A percentile compares a stretch with the other conserved stretches of the same genome.
phyloP scores from a whole-genome alignment of 2,329 filamentous ascomycete species.

The Colletotrichum liriopes region DNA sequence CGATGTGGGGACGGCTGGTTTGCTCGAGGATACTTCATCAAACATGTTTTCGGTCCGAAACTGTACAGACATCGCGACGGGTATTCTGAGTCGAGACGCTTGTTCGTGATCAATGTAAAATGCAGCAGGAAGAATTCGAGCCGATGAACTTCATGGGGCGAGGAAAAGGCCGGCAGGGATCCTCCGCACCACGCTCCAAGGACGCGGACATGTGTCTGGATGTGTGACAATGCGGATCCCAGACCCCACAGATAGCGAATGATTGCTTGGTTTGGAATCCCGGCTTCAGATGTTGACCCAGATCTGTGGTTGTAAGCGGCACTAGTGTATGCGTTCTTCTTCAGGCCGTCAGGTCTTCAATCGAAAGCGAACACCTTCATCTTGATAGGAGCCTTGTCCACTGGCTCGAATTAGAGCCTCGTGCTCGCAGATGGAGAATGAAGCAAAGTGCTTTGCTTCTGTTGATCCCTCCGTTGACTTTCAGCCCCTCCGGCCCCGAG shows the following conservation, averaged over 20 bases:
- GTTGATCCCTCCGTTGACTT: neutral
- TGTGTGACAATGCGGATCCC: neutral
- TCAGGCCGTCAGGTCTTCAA: no score
- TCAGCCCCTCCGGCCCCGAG: neutral
- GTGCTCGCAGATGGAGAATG: neutral
- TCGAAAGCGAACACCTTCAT: neutral
- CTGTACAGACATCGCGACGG: neutral
- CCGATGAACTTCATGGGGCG: conserved; percentile 19
- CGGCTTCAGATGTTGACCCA: neutral
- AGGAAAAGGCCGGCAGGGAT: neutral
- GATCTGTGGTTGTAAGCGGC: neutral
- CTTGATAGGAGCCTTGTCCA: neutral
- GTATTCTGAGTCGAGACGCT: neutral
- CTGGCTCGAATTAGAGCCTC: neutral
- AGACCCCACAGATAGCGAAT: neutral
- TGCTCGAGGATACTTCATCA: neutral
- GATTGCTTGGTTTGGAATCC: neutral
- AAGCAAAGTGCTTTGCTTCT: neutral
- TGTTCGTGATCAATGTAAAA: neutral
- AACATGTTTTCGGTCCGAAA: conserved; percentile 26
- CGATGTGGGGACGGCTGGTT: neutral
- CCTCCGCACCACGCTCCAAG: neutral
- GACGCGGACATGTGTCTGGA: neutral
- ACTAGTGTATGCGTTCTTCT: neutral
- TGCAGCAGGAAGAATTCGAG: conserved; percentile 28